These are phyloP conservation scores for Crithidia brevicula DNA, from an alignment of 208 protist genomes.

Conservation along the genomic window DNA sequence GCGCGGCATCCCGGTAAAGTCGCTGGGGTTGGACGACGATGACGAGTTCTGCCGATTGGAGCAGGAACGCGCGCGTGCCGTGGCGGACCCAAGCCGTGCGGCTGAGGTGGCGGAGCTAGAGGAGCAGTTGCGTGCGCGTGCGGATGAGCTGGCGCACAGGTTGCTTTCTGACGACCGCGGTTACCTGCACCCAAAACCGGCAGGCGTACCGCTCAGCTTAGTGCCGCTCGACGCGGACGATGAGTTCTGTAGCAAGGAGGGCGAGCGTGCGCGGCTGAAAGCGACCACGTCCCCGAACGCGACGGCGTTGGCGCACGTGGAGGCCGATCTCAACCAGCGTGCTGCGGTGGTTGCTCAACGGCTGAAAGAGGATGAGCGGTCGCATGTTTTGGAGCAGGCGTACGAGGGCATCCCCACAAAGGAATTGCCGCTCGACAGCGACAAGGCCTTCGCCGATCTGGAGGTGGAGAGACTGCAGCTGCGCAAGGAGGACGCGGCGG, in stretches of 20 bases:
- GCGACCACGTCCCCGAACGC: conserved; percentile 34
- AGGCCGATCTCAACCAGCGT: conserved; percentile 56
- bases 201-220: conserved; percentile 45
- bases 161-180: conserved; percentile 43
- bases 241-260: conserved; percentile 57
- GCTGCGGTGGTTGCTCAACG: conserved; percentile 52
- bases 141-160: conserved; percentile 51
- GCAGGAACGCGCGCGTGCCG: conserved; percentile 47
- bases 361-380: conserved; percentile 53
- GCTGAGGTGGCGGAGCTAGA: conserved; percentile 41
- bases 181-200: conserved; percentile 32
- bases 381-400: conserved; percentile 43
- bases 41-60: conserved; percentile 52
- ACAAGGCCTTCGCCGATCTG: conserved; percentile 60
- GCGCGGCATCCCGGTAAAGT: conserved; percentile 42
- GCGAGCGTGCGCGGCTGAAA: conserved; percentile 49
- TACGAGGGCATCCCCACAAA: conserved; percentile 45
- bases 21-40: conserved; percentile 61
- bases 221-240: conserved; percentile 48
- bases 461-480: conserved; percentile 37
- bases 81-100: conserved; percentile 29
- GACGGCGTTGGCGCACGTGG: conserved; percentile 40
- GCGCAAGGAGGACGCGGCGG: conserved; percentile 26
- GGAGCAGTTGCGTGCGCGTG: conserved; percentile 53
- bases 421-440: conserved; percentile 57